Percentiles rank a stretch among this genome's conserved stretches.
These are phyloP conservation scores for Oropetium thomaeum DNA, from an alignment of 176 grass and related monocot genomes.

Conservation along the genomic window DNA sequence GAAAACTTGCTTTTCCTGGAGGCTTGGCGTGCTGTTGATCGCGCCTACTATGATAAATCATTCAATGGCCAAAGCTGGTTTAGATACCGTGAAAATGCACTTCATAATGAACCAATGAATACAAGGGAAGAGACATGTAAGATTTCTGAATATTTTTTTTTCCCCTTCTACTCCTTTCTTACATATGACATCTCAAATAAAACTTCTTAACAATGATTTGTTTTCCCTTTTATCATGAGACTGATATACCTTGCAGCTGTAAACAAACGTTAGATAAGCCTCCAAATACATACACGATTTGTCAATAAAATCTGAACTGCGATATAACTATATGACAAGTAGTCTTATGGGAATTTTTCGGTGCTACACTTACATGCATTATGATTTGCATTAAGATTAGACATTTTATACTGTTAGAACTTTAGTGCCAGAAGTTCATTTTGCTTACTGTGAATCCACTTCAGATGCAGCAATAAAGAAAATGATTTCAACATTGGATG, in stretches of 20 bases:
- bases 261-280: neutral
- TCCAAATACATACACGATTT: neutral
- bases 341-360: neutral
- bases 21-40: constrained; percentile 89
- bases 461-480: constrained; percentile 93
- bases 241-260: neutral
- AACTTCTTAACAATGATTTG: neutral
- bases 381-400: neutral
- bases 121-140: constrained; percentile 95
- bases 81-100: constrained; percentile 77
- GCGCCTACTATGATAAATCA: constrained; percentile 88
- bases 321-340: neutral
- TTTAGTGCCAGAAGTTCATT: neutral
- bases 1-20: constrained; percentile 96
- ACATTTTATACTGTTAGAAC: neutral
- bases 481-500: constrained; percentile 87
- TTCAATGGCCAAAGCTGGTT: constrained; percentile 99
- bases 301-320: neutral
- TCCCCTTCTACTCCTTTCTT: neutral
- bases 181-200: neutral
- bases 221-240: neutral
- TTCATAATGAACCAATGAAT: constrained; percentile 84
- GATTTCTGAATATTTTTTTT: neutral
- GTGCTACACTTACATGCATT: neutral
- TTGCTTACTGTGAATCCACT: neutral